phyloP scores from a whole-genome alignment of 306 rosid species.

The Sesbania bispinosa region DNA sequence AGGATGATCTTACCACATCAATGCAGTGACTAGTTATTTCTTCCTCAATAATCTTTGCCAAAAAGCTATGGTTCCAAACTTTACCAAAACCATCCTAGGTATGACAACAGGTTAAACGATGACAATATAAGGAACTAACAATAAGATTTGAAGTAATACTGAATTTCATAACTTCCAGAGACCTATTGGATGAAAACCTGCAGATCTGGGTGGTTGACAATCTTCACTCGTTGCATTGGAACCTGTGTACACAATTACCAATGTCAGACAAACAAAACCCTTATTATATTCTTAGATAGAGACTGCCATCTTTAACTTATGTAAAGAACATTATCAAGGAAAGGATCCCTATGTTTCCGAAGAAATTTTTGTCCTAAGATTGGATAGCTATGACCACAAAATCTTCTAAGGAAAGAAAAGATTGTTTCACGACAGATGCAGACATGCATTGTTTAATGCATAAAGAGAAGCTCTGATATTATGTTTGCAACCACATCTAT shows the following conservation, averaged over 20 bases:
- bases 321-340: background rate
- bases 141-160: slow-evolving; percentile 3
- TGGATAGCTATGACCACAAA: slow-evolving; percentile 13
- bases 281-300: background rate
- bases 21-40: slow-evolving; percentile 46
- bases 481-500: slow-evolving; percentile 10
- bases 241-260: slow-evolving; percentile 42
- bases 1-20: slow-evolving; percentile 54
- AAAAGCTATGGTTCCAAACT: slow-evolving; percentile 62
- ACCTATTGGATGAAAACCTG: slow-evolving; percentile 57
- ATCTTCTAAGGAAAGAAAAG: background rate
- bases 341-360: slow-evolving; percentile 6
- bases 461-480: background rate
- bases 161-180: slow-evolving; percentile 24
- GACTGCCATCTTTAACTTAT: background rate
- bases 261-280: slow-evolving; percentile 25
- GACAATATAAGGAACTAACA: slow-evolving; percentile 14
- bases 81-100: slow-evolving; percentile 87
- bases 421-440: too few species aligned
- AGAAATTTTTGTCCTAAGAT: background rate
- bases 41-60: slow-evolving; percentile 56
- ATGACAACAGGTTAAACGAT: slow-evolving; percentile 24
- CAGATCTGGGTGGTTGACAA: slow-evolving; percentile 76
- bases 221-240: slow-evolving; percentile 63
- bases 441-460: slow-evolving; percentile 2